Percentiles rank a stretch among this genome's conserved stretches.
Conservation (phyloP, 345 rosid species). For the Laguncularia racemosa region DNA sequence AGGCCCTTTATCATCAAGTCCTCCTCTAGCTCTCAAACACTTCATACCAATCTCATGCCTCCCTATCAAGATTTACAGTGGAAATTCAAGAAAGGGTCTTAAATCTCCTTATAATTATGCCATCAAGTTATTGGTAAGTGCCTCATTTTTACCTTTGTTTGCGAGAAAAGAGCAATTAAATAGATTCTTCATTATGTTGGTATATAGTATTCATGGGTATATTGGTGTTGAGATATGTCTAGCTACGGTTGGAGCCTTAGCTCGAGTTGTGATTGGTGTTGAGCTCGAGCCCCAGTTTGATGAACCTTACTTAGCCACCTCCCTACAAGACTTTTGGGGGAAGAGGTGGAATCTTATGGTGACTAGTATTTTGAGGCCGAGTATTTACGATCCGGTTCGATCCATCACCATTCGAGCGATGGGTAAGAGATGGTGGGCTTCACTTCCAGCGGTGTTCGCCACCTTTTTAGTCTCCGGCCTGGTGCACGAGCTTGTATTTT, state of each 20-base stretch:
- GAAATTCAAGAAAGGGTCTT: conserved; percentile 1
- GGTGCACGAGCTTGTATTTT: too few species aligned
- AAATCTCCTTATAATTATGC: conserved; percentile 11
- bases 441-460: too few species aligned
- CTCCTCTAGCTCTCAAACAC: conserved; percentile 7
- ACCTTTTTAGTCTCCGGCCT: too few species aligned
- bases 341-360: conserved; percentile 20
- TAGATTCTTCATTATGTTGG: conserved; percentile 1
- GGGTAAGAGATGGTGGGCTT: too few species aligned
- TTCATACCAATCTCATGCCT: conserved; percentile 11
- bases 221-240: conserved; percentile 2
- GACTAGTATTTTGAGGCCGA: conserved; percentile 12
- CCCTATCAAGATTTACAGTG: conserved; percentile 14
- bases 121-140: conserved; percentile 2
- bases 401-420: neutral
- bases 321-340: conserved; percentile 24
- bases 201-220: conserved; percentile 10
- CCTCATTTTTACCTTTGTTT: conserved; percentile 5
- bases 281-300: conserved; percentile 18
- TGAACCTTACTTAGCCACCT: conserved; percentile 20
- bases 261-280: conserved; percentile 2
- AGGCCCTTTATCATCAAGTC: conserved; percentile 11
- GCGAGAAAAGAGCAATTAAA: neutral
- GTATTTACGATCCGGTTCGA: conserved; percentile 8
- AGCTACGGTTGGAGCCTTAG: neutral